Evolutionary conservation across 768 basidiomycete genomes (phyloP).

Genomic region (Candolleomyces efflorescens): DNA sequence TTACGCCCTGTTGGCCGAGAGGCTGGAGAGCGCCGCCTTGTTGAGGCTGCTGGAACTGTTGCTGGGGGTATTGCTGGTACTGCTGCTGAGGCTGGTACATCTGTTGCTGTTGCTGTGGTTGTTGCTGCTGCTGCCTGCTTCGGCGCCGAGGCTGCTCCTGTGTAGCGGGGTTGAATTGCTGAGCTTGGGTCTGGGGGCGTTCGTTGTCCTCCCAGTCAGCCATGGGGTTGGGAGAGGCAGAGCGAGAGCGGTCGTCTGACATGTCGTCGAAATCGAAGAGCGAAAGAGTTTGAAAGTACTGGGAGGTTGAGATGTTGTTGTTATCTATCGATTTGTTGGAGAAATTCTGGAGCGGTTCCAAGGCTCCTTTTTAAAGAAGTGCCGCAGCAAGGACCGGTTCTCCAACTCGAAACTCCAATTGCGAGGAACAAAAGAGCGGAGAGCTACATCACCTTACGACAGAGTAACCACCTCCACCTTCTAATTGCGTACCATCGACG

Average conservation of each 20-base stretch:
- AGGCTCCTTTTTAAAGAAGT: neutral
- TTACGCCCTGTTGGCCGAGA: neutral
- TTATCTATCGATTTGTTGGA: neutral
- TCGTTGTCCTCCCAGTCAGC: conserved; percentile 12
- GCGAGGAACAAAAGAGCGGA: no score
- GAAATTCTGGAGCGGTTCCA: neutral
- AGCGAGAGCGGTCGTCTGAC: conserved; percentile 14
- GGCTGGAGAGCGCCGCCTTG: conserved; percentile 9
- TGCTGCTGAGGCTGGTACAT: conserved; percentile 9
- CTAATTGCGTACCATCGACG: no score
- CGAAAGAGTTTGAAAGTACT: neutral
- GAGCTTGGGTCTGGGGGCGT: conserved; percentile 5
- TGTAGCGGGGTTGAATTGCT: neutral
- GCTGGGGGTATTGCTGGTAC: conserved; percentile 6
- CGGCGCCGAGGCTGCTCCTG: neutral
- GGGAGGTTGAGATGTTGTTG: neutral
- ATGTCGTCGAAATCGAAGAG: conserved; percentile 1
- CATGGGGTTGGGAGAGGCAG: conserved; percentile 17
- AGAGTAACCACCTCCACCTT: no score
- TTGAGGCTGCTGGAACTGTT: conserved; percentile 8
- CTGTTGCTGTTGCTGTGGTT: conserved; percentile 10
- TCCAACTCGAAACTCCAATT: neutral
- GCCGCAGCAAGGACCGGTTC: neutral
- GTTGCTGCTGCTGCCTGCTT: conserved; percentile 7
- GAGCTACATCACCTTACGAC: no score